These are phyloP conservation scores for Alternaria viburni DNA, from an alignment of 2,329 filamentous ascomycete genomes.

Conservation along the genomic window DNA sequence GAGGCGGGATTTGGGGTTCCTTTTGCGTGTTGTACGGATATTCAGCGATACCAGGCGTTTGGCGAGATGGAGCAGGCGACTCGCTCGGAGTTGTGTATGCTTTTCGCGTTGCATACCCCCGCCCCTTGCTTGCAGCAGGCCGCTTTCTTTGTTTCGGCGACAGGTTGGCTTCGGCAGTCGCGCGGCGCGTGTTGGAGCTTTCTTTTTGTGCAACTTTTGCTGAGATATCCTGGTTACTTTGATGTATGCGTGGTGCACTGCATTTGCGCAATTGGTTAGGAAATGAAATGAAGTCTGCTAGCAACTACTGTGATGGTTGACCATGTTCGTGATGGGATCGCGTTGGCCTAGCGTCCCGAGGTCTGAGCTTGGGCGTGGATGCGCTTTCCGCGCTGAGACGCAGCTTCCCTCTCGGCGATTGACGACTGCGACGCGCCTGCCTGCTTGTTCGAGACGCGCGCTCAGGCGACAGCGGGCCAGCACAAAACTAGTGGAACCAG, in stretches of 20 bases:
- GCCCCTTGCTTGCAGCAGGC: slow-evolving; percentile 22
- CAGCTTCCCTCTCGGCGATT: slow-evolving; percentile 2
- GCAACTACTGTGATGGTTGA: background rate
- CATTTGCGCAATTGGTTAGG: background rate
- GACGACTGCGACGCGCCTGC: slow-evolving; percentile 1
- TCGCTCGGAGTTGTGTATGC: background rate
- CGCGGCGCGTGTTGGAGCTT: background rate
- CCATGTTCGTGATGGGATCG: slow-evolving; percentile 5
- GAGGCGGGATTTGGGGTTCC: background rate
- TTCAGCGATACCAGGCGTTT: slow-evolving; percentile 2
- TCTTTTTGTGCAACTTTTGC: background rate
- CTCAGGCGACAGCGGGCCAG: background rate
- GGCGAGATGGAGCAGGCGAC: background rate
- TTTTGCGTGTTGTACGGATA: slow-evolving; percentile 11
- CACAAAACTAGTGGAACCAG: slow-evolving; percentile 1
- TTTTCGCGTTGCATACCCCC: slow-evolving; percentile 25
- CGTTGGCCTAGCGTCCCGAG: slow-evolving; percentile 2
- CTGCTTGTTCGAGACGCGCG: background rate
- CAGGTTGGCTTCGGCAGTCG: background rate
- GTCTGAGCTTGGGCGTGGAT: slow-evolving; percentile 7
- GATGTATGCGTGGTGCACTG: background rate
- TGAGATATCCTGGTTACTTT: slow-evolving; percentile 14
- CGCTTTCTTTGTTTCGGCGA: slow-evolving; percentile 3
- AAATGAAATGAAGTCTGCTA: background rate
- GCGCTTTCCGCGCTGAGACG: background rate